Evolutionary conservation across 1,139 yeast species (phyloP).

Genomic region (Pichia sp.): DNA sequence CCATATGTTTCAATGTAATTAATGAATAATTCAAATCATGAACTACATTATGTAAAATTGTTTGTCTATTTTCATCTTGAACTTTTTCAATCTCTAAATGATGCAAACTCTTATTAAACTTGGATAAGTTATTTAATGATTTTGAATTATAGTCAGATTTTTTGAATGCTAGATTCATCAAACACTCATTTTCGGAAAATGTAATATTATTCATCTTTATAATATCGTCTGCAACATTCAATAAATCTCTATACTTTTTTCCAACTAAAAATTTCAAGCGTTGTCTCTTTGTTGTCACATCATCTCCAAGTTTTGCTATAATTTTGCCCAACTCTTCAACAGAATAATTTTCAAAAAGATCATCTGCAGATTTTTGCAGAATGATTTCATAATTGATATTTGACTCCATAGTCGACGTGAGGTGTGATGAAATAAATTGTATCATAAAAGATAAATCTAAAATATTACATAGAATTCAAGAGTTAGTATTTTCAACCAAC

Average conservation of each 20-base stretch:
- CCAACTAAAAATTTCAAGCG: conserved; percentile 59
- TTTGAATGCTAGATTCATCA: conserved; percentile 24
- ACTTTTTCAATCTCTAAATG: conserved; percentile 6
- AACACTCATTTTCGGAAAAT: conserved; percentile 21
- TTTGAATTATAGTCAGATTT: conserved; percentile 25
- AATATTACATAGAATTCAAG: no score
- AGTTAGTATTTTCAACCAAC: no score
- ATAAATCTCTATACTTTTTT: conserved; percentile 57
- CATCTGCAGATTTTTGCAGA: conserved; percentile 14
- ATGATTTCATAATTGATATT: conserved; percentile 1
- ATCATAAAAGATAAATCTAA: no score
- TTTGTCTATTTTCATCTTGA: conserved; percentile 16
- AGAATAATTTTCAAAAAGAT: conserved; percentile 23
- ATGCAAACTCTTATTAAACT: conserved; percentile 12
- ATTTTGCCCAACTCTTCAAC: conserved; percentile 25
- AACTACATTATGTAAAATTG: conserved; percentile 23
- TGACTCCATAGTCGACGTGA: background rate
- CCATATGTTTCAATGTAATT: conserved; percentile 14
- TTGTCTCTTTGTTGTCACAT: conserved; percentile 29
- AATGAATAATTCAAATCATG: conserved; percentile 23
- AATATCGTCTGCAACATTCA: conserved; percentile 64
- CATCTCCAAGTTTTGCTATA: conserved; percentile 17
- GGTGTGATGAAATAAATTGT: no score
- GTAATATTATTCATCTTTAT: conserved; percentile 45
- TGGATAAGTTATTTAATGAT: conserved; percentile 18